Percentiles rank a stretch among this genome's conserved stretches.
Conservation (phyloP, 345 rosid genomes). For the Gossypium sturtianum region DNA sequence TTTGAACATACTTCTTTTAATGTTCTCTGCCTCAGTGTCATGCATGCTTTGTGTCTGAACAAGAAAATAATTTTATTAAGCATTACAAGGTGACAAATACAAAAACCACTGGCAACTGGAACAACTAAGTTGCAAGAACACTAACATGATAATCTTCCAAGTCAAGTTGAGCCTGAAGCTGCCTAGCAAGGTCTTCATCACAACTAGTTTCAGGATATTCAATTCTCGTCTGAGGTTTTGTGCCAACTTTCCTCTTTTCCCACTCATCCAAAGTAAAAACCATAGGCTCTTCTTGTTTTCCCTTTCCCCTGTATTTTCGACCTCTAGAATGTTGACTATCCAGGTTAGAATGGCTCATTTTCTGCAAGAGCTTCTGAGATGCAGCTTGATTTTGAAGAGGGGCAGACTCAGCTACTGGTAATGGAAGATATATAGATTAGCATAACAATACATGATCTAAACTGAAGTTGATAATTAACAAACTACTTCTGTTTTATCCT, state of each 20-base stretch:
- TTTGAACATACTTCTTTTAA: constrained; percentile 70
- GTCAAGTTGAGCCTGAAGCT: constrained; percentile 78
- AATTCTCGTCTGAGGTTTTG: constrained; percentile 25
- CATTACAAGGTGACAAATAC: constrained; percentile 1
- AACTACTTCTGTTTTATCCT: not conserved
- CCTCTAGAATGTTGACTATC: constrained; percentile 37
- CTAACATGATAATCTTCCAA: constrained; percentile 67
- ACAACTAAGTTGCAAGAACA: constrained; percentile 12
- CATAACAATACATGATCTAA: not conserved
- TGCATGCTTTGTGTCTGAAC: constrained; percentile 41
- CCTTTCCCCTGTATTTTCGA: constrained; percentile 49
- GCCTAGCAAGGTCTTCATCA: constrained; percentile 82
- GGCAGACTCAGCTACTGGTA: constrained; percentile 56
- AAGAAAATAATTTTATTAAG: constrained; percentile 14
- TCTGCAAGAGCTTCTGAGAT: constrained; percentile 77
- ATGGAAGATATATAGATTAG: constrained; percentile 6
- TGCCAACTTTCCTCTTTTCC: constrained; percentile 51
- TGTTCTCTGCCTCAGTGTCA: constrained; percentile 46
- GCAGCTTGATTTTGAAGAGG: constrained; percentile 95
- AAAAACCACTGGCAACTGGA: not conserved
- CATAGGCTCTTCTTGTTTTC: constrained; percentile 45
- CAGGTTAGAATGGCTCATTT: constrained; percentile 51
- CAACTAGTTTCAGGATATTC: constrained; percentile 38
- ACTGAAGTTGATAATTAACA: not conserved
- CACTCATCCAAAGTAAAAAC: constrained; percentile 69